A percentile compares a stretch with the other conserved stretches of the same genome.
Evolutionary conservation across 1,284 basidiomycete species (phyloP).

Genomic region (Earliella scabrosa): DNA sequence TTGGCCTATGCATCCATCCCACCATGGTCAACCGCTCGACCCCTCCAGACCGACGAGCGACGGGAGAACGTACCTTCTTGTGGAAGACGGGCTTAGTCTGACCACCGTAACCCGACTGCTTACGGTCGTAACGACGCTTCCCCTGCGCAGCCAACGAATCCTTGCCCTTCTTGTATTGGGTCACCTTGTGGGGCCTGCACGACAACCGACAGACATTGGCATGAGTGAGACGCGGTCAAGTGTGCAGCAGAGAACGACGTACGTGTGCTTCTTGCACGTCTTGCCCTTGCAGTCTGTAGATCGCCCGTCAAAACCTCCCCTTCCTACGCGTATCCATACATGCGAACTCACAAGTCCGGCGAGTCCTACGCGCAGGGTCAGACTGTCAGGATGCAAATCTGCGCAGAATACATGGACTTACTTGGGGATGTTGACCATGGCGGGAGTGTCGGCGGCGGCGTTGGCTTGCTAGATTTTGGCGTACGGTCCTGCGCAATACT

Average conservation of each 20-base stretch:
- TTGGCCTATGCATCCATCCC: slow-evolving; percentile 62
- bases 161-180: slow-evolving; percentile 99
- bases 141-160: slow-evolving; percentile 96
- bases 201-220: too few species aligned
- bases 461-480: slow-evolving; percentile 31
- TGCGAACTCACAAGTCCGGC: slow-evolving; percentile 77
- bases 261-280: slow-evolving; percentile 99
- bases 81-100: slow-evolving; percentile 99
- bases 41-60: not conserved
- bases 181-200: slow-evolving; percentile 90
- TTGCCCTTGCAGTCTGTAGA: slow-evolving; percentile 94
- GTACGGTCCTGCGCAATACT: slow-evolving; percentile 23
- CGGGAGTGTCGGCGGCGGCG: slow-evolving; percentile 40
- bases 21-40: slow-evolving; percentile 60
- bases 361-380: slow-evolving; percentile 59
- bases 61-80: slow-evolving; percentile 80
- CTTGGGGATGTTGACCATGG: slow-evolving; percentile 95
- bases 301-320: slow-evolving; percentile 23
- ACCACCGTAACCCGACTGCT: slow-evolving; percentile 99
- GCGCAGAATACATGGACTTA: slow-evolving; percentile 42
- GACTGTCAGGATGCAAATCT: slow-evolving; percentile 26
- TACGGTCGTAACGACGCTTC: slow-evolving; percentile 99
- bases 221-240: not conserved
- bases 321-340: not conserved
- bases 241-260: slow-evolving; percentile 37